phyloP scores from a whole-genome alignment of 2,329 filamentous ascomycete genomes.

The Paecilomyces niveus region DNA sequence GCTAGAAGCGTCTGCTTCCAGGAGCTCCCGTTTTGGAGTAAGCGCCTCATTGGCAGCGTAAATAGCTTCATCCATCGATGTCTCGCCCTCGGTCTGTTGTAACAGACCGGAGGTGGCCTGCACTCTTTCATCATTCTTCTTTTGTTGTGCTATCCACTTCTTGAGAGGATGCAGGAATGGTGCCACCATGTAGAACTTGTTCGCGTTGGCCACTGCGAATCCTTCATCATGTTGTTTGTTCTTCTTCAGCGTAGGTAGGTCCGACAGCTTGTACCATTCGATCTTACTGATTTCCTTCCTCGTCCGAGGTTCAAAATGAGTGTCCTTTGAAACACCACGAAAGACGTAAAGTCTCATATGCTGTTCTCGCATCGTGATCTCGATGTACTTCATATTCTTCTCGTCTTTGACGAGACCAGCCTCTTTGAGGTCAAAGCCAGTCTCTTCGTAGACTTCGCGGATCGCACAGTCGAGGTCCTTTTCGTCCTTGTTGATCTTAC shows the following conservation, averaged over 20 bases:
- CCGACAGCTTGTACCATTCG: slow-evolving; percentile 84
- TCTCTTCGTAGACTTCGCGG: slow-evolving; percentile 93
- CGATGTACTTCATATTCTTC: slow-evolving; percentile 71
- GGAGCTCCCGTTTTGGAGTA: slow-evolving; percentile 12
- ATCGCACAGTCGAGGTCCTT: slow-evolving; percentile 89
- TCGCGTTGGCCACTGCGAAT: slow-evolving; percentile 54
- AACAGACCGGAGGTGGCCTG: slow-evolving; percentile 36
- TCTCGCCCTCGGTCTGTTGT: slow-evolving; percentile 39
- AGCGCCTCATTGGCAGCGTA: slow-evolving; percentile 11
- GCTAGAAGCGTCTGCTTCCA: slow-evolving; percentile 22
- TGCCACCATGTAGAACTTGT: slow-evolving; percentile 97
- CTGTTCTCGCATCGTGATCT: slow-evolving; percentile 85
- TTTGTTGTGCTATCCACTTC: slow-evolving; percentile 84
- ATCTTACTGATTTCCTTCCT: slow-evolving; percentile 98
- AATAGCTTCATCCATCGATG: slow-evolving; percentile 54
- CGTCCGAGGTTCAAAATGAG: slow-evolving; percentile 79
- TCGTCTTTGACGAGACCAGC: slow-evolving; percentile 70
- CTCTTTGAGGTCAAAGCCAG: slow-evolving; percentile 71
- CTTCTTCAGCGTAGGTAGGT: slow-evolving; percentile 75
- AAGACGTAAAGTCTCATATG: slow-evolving; percentile 92
- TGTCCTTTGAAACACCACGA: slow-evolving; percentile 77
- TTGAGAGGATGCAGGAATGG: slow-evolving; percentile 81
- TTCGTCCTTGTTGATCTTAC: slow-evolving; percentile 98
- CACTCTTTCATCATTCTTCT: slow-evolving; percentile 58
- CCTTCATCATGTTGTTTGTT: slow-evolving; percentile 60